Evolutionary conservation across 2,329 filamentous ascomycete genomes (phyloP).

Genomic region (Alternaria gaisen): DNA sequence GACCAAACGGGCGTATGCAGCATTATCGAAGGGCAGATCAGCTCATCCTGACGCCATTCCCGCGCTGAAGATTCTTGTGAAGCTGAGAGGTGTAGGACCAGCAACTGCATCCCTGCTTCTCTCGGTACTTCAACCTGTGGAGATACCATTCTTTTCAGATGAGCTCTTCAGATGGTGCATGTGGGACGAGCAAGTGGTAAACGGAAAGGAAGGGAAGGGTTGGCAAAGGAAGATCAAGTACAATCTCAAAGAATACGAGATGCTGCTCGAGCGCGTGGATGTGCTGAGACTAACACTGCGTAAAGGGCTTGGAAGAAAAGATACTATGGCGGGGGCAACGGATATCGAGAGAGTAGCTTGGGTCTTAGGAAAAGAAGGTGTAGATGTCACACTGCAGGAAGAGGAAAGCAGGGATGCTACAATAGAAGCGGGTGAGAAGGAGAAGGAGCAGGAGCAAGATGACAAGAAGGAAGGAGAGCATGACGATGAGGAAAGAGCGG

Average conservation of each 20-base stretch:
- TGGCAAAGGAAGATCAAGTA: conserved; percentile 71
- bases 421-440: neutral
- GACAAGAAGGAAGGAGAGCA: neutral
- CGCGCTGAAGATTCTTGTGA: conserved; percentile 64
- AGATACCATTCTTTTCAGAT: conserved; percentile 79
- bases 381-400: conserved; percentile 12
- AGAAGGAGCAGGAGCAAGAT: conserved; percentile 4
- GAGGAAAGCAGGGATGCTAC: neutral
- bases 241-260: conserved; percentile 71
- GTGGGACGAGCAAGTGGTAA: conserved; percentile 54
- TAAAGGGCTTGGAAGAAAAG: conserved; percentile 58
- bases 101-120: conserved; percentile 81
- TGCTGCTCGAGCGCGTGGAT: conserved; percentile 56
- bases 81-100: conserved; percentile 78
- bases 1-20: conserved; percentile 62
- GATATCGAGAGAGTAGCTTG: conserved; percentile 29
- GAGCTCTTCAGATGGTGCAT: conserved; percentile 79
- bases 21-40: conserved; percentile 11
- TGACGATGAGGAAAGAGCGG: neutral
- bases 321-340: conserved; percentile 14
- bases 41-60: neutral
- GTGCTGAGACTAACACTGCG: conserved; percentile 37
- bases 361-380: conserved; percentile 13
- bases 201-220: conserved; percentile 45
- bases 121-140: conserved; percentile 67